Evolutionary conservation across 78 protist species (phyloP), one percentile per base, ranked within the genome.

Genomic region (Anaeramoeba flamelloides): DNA sequence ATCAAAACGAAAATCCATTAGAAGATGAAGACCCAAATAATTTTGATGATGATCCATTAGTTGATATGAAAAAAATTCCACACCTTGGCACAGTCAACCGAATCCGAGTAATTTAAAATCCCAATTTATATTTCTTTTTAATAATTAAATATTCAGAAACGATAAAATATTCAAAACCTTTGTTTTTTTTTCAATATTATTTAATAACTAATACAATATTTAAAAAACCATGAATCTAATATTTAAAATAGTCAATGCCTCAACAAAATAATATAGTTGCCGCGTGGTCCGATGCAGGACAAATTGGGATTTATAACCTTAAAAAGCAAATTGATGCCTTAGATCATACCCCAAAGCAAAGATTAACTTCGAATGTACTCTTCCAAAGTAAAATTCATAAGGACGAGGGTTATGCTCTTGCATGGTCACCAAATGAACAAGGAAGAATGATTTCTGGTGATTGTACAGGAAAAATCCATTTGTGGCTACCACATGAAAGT

Each of bases 371-470:
- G 17, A 53, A 53, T 17, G 17, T 41, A 33, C 2, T 78, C 2
- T 3, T 8, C 22, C 32, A 34, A n/a, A 36, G 32, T 3, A 17
- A 3, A 8, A 36, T 83, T 22, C 94, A 91, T 41, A 2, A 76
- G 2, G 83, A 36, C n/a, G 98, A 94, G 74, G 98, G 97, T 32
- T 94, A 38, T 31, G 92, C 93, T 3, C 17, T 94, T 36, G 93
- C 83, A 78, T 94, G 93, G 93, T 90, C 94, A 2, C 76, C 85
- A 4, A 53, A 69, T 8, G 41, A 39, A 2, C 81, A 78, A 34
- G 87, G 90, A 2, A n/a, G 69, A 22, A 37, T 94, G 1, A 89
- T 86, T 2, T 36, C 89, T 2, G 98, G 97, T 30, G 95, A 92
- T 84, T 90, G 93, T 64, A 40, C 4, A 38, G 74, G 81, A 1